These are phyloP conservation scores for Coemansia sp. DNA, from an alignment of 192 early-diverging fungal species.

Conservation along the genomic window DNA sequence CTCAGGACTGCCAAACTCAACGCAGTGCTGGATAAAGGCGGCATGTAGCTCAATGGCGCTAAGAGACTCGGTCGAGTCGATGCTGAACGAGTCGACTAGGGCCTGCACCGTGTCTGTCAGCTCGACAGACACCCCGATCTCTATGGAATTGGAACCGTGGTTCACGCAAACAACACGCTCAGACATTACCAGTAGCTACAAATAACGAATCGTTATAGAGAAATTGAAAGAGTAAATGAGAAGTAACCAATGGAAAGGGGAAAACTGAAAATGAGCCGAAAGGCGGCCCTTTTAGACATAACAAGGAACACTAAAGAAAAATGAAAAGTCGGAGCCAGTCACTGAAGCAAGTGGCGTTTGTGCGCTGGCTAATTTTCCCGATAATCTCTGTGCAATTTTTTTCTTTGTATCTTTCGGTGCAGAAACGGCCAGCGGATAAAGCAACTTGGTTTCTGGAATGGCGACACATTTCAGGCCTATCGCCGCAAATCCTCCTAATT, in stretches of 20 bases:
- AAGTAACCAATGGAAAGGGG: no score
- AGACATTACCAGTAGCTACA: neutral
- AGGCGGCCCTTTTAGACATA: neutral
- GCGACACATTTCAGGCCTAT: no score
- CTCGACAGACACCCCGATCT: neutral
- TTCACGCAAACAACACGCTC: neutral
- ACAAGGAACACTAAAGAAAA: neutral
- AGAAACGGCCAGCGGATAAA: neutral
- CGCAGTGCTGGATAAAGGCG: conserved; percentile 18
- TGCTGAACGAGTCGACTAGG: neutral
- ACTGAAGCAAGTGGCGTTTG: neutral
- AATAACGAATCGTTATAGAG: neutral
- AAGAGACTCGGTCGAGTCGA: neutral
- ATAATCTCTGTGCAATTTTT: neutral
- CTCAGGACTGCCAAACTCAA: neutral
- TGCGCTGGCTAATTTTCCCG: neutral
- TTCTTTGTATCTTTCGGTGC: neutral
- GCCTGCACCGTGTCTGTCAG: neutral
- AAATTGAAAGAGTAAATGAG: neutral
- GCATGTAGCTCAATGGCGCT: conserved; percentile 18
- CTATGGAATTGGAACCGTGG: neutral
- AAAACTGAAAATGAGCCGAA: neutral
- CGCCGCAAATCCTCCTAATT: conserved; percentile 1
- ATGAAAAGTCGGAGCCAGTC: neutral
- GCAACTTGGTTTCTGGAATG: neutral